Base-by-base conservation (phyloP, 129 eudicot genomes). In the Rutidosis leptorrhynchoides region DNA sequence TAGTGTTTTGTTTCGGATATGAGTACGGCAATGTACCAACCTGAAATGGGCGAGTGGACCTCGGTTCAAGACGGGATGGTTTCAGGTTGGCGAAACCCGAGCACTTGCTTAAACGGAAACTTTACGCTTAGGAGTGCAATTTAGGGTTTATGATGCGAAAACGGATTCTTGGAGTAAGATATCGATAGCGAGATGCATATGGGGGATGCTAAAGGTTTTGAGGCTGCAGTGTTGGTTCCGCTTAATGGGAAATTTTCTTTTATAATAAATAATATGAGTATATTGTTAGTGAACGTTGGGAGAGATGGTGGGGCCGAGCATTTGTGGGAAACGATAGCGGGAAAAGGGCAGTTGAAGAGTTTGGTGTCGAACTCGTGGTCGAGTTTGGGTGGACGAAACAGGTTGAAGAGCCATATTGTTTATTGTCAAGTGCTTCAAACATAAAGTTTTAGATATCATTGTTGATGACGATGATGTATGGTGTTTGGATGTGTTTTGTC, bases 351-450 rank as follows among this genome's bases (percentile, higher is more conserved):
- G 82, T 78, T 88, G 65, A 88, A 80, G 79, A 82, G 86, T 14
- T 33, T 88, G 78, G 80, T 84, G 60, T 70, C 91, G 16, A 88
- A 78, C 74, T 55, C 84, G 11, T 85, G 84, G 91, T 84, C 89
- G 1, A 84, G 81, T 66, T 68, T 88, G 29, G 81, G 89, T 3
- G 89, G 96, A 62, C 54, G 89, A 80, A 84, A 73, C 74, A 83
- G 89, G 35, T 67, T 84, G 7, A 88, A 84, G 68, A 88, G 88
- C 62, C 88, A 88, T 58, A 84, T 88, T 37, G 86, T 88, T 69
- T 88, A 88, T 29, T 84, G 96, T 72, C 96, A 88, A 65, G 91
- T 88, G 63, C 96, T 88, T 80, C 90, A 77, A 74, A 84, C 95
- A 8, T 86, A 83, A 86, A 30, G 8, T 51, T 25, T 32, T 51